phyloP scores from a whole-genome alignment of 78 protist genomes.

The Speleostelium caveatum region DNA sequence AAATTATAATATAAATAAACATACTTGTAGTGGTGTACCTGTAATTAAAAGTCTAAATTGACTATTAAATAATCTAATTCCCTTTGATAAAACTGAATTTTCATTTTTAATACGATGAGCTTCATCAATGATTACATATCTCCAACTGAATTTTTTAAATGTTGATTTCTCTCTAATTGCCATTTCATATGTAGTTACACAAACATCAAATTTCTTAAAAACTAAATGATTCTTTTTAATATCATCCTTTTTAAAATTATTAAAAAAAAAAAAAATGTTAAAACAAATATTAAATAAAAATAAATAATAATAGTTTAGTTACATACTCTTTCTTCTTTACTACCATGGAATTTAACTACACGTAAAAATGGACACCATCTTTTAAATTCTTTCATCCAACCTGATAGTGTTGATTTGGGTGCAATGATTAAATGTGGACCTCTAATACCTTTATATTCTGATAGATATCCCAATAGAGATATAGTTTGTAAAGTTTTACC shows the following conservation, averaged over 20 bases:
- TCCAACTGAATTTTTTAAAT: slow-evolving; percentile 90
- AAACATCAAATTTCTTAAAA: slow-evolving; percentile 91
- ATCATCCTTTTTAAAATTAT: slow-evolving; percentile 42
- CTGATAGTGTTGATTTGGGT: slow-evolving; percentile 95
- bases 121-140: slow-evolving; percentile 97
- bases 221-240: slow-evolving; percentile 57
- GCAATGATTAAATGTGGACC: slow-evolving; percentile 96
- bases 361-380: slow-evolving; percentile 90
- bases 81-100: slow-evolving; percentile 84
- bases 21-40: slow-evolving; percentile 95
- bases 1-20: neutral
- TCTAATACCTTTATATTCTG: slow-evolving; percentile 43
- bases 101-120: slow-evolving; percentile 99
- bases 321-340: slow-evolving; percentile 88
- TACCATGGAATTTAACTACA: slow-evolving; percentile 89
- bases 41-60: slow-evolving; percentile 94
- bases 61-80: slow-evolving; percentile 78
- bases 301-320: neutral
- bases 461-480: slow-evolving; percentile 91
- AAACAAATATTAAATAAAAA: too few relatives aligned
- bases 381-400: slow-evolving; percentile 94
- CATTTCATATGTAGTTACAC: slow-evolving; percentile 95
- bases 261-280: neutral
- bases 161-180: slow-evolving; percentile 87
- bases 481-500: slow-evolving; percentile 96